These are phyloP conservation scores for sorghum (Sorghum bicolor) DNA, from an alignment of 176 grass and related monocot genomes.

Conservation along the genomic window Sorghum_bicolor_NCBIv3 NC_012870.2:1500001-1500500, in stretches of 20 bases:
- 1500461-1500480: background rate
- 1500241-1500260: conserved; percentile 67
- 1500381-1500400: background rate
- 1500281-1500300: conserved; percentile 55
- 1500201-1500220: conserved; percentile 54
- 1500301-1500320: background rate
- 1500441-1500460: background rate
- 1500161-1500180: conserved; percentile 68
- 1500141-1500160: background rate
- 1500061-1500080: background rate
- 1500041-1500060: background rate
- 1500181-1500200: conserved; percentile 68
- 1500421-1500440: background rate
- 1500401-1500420: background rate
- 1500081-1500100: background rate
- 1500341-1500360: background rate
- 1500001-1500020: background rate
- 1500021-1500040: background rate
- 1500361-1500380: background rate
- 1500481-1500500: background rate
- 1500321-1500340: background rate
- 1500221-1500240: conserved; percentile 76
- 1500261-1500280: conserved; percentile 80
- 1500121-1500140: conserved; percentile 1
- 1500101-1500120: background rate